Evolutionary conservation across 257 asterid species (phyloP).

Genomic region (Ophiorrhiza pumila): DNA sequence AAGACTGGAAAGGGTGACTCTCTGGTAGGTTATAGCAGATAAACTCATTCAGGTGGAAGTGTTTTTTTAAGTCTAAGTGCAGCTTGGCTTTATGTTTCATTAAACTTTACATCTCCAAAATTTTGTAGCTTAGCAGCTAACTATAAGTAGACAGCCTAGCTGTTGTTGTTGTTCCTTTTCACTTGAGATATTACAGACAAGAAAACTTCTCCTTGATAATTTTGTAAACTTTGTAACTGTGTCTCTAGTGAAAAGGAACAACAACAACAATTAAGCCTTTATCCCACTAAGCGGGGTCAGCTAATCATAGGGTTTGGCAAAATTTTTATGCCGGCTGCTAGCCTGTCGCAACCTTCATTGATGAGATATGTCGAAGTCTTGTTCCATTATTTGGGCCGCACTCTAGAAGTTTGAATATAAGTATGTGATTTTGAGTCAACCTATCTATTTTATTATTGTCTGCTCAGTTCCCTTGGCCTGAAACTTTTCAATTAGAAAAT

Average conservation of each 20-base stretch:
- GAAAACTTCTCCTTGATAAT: too few species aligned
- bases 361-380: neutral
- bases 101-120: neutral
- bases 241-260: too few species aligned
- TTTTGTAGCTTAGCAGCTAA: neutral
- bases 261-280: too few species aligned
- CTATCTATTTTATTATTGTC: neutral
- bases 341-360: too few species aligned
- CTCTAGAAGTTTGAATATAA: neutral
- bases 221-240: too few species aligned
- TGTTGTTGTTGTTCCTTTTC: too few species aligned
- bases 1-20: slow-evolving; percentile 72
- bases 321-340: too few species aligned
- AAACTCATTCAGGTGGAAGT: neutral
- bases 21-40: slow-evolving; percentile 40
- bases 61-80: slow-evolving; percentile 3
- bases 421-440: neutral
- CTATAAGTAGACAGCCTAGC: neutral
- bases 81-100: neutral
- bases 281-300: too few species aligned
- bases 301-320: too few species aligned
- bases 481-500: neutral
- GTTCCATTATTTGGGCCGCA: neutral
- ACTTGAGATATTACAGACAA: too few species aligned
- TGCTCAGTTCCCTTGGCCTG: neutral